These are phyloP conservation scores for Jamesozyma piceae DNA, from an alignment of 805 yeast genomes.

Conservation along the genomic window DNA sequence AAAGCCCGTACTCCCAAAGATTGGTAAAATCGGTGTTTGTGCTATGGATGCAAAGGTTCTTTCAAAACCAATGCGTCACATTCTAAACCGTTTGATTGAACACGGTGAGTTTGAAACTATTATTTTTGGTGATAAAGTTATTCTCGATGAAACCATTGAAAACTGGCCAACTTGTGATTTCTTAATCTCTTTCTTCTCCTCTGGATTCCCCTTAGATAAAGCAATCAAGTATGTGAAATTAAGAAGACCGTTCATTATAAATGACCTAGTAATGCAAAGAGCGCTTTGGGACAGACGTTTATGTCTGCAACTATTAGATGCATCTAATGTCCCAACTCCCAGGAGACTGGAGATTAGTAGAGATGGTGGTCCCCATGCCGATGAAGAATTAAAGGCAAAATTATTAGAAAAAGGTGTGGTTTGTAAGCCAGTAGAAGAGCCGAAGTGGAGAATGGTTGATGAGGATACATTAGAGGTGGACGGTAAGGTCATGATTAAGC, in stretches of 20 bases:
- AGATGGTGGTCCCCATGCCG: constrained; percentile 92
- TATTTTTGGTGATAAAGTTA: constrained; percentile 94
- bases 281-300: constrained; percentile 95
- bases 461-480: constrained; percentile 73
- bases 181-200: constrained; percentile 84
- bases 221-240: constrained; percentile 85
- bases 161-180: constrained; percentile 99
- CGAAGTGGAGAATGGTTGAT: constrained; percentile 78
- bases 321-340: constrained; percentile 84
- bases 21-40: constrained; percentile 95
- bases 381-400: constrained; percentile 52
- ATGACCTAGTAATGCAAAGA: constrained; percentile 85
- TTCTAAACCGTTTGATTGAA: constrained; percentile 76
- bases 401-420: constrained; percentile 53
- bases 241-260: constrained; percentile 81
- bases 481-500: constrained; percentile 67
- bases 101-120: constrained; percentile 95
- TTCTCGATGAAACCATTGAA: constrained; percentile 83
- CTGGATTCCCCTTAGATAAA: constrained; percentile 92
- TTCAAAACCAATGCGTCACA: constrained; percentile 90
- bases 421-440: constrained; percentile 43
- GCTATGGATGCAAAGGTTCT: constrained; percentile 97
- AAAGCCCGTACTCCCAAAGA: constrained; percentile 45
- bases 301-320: constrained; percentile 68
- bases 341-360: constrained; percentile 78